These are phyloP conservation scores for Xylariaceae sp. DNA, from an alignment of 2,329 filamentous ascomycete species.

Conservation along the genomic window DNA sequence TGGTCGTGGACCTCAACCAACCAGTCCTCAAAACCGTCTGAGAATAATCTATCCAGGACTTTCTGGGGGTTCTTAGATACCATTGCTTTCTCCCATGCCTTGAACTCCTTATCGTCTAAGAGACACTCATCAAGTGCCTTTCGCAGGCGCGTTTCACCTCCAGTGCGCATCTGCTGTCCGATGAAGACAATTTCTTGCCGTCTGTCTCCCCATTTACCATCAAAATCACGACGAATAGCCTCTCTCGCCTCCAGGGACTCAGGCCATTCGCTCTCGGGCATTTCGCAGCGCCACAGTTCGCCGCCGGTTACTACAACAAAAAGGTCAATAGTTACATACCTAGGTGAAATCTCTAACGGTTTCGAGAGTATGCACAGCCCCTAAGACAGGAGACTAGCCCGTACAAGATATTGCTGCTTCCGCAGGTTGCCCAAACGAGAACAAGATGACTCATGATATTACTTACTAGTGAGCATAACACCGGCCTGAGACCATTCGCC, in stretches of 20 bases:
- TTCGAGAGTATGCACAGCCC: too few species aligned
- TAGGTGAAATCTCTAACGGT: too few species aligned
- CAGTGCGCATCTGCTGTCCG: conserved; percentile 65
- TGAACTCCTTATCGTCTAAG: conserved; percentile 64
- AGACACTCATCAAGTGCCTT: conserved; percentile 64
- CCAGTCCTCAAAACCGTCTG: conserved; percentile 44
- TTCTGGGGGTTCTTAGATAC: conserved; percentile 28
- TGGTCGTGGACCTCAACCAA: conserved; percentile 40
- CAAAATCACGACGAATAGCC: conserved; percentile 56
- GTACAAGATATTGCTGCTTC: too few species aligned
- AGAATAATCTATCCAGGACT: conserved; percentile 35
- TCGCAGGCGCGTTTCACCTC: conserved; percentile 50
- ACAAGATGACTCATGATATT: too few species aligned
- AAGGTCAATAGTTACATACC: too few species aligned
- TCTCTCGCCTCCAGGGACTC: conserved; percentile 54
- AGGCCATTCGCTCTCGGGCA: conserved; percentile 58
- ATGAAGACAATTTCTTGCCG: conserved; percentile 78
- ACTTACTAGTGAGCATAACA: conserved; percentile 68
- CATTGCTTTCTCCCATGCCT: conserved; percentile 42
- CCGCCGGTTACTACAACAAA: conserved; percentile 63
- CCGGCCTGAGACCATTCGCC: conserved; percentile 70
- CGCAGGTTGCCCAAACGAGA: too few species aligned
- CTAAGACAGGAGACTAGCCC: too few species aligned
- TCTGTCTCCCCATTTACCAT: conserved; percentile 70
- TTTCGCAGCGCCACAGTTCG: conserved; percentile 63